Conservation (phyloP, 78 protist species). For the Dictyostelium brefeldianum region DNA sequence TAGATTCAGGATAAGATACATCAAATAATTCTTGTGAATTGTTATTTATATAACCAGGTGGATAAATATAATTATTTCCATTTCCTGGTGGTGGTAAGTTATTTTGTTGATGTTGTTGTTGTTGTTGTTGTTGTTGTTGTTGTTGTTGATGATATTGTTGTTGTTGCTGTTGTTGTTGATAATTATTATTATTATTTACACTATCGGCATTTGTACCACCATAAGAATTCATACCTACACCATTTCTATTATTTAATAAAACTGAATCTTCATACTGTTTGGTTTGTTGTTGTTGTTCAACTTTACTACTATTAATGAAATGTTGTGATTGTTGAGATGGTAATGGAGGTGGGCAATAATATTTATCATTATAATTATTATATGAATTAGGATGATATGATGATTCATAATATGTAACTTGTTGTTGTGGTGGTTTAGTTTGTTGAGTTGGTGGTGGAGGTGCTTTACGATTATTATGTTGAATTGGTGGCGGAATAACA, state of each 20-base stretch:
- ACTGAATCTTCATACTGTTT: conserved; percentile 19
- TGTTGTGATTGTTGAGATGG: not conserved
- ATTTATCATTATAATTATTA: not conserved
- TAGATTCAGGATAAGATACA: not conserved
- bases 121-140: not conserved
- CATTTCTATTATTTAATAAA: not conserved
- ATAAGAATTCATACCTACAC: not conserved
- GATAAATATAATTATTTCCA: conserved; percentile 1
- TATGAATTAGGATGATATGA: not conserved
- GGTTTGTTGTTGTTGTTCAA: not conserved
- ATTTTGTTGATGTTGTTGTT: not conserved
- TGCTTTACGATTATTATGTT: not conserved
- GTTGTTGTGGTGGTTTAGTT: too few relatives aligned
- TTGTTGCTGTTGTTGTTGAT: not conserved
- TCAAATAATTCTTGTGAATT: not conserved
- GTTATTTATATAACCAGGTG: conserved; percentile 1
- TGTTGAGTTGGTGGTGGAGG: not conserved
- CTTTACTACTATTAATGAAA: not conserved
- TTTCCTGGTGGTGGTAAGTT: not conserved
- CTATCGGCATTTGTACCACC: not conserved
- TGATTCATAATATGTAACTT: not conserved
- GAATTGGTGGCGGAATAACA: not conserved
- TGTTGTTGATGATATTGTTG: not conserved
- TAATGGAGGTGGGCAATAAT: conserved; percentile 19
- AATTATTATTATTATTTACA: not conserved